Evolutionary conservation across 2,329 filamentous ascomycete species (phyloP), one percentile per base, ranked within the genome.

Genomic region (Diaporthe ilicicola): DNA sequence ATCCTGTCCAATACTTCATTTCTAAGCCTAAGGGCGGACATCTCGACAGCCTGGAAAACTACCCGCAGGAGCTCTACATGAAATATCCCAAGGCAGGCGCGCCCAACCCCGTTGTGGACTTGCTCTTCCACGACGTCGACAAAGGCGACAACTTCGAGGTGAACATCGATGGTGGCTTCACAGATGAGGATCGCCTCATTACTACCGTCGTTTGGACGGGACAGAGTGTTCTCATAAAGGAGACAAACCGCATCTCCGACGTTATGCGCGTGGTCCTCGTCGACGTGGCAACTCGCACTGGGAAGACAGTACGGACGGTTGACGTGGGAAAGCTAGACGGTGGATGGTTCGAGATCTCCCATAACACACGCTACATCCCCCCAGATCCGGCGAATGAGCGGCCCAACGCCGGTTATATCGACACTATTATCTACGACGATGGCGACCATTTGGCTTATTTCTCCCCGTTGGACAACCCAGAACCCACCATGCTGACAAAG

Each of bases 71-170:
- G 44, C 90, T 92, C 74, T 85, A 94, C 76, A 97, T 99, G 88
- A 99, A 99, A 81, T 99, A 99, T 77, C 97, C 96, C 59, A 98
- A 98, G 81, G 93, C 96, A 24, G 97, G 96, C 4, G 92, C 95
- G 2, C 94, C 95, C 56, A 99, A 99, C 80, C 96, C 96, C 0
- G 89, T 93, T 17, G 95, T 99, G 4, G 91, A 94, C 72, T 83
- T 99, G 39, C 88, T 93, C 68, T 97, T 98, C 81, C 98, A 95
- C 81, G 95, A 98, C 75, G 85, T 98, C 24, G 86, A 86, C 12
- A 92, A 92, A 76, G 88, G 88, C 1, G 91, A 97, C 71, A 88
- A 92, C 10, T 98, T 98, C 78, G 89, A 90, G 22, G 93, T 98
- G 34, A 86, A 92, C 10, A 91, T 95, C 61, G 86, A 91, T 0